Percentiles rank a stretch among this genome's conserved stretches.
Evolutionary conservation across 75 land plant genomes (phyloP).

Genomic region (Pinus taeda): DNA sequence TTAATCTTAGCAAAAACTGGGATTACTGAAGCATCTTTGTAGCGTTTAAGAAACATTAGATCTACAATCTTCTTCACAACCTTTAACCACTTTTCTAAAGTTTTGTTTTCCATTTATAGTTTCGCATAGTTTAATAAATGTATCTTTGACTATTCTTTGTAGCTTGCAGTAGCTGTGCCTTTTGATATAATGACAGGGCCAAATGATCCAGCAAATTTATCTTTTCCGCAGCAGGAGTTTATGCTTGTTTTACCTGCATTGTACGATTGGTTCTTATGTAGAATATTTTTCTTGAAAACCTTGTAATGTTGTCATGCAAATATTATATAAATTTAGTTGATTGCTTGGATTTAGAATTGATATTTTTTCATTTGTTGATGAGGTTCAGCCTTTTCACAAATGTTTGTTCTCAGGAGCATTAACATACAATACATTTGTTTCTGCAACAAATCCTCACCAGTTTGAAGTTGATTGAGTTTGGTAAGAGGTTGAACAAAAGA

Average conservation of each 20-base stretch:
- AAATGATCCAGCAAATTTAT: conserved; percentile 90
- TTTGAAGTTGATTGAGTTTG: conserved; percentile 86
- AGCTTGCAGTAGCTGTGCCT: conserved; percentile 91
- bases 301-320: conserved; percentile 3
- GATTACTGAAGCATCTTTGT: too few relatives aligned
- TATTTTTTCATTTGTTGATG: neutral
- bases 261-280: conserved; percentile 7
- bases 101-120: neutral
- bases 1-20: too few relatives aligned
- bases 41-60: too few relatives aligned
- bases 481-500: conserved; percentile 36
- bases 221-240: conserved; percentile 93
- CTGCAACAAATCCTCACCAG: conserved; percentile 92
- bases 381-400: conserved; percentile 67
- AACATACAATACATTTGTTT: conserved; percentile 67
- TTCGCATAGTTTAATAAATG: neutral
- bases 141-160: conserved; percentile 4
- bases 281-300: neutral
- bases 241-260: neutral
- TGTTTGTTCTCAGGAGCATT: conserved; percentile 93
- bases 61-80: too few relatives aligned
- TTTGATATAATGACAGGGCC: conserved; percentile 96
- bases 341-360: neutral
- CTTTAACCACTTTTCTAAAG: too few relatives aligned
- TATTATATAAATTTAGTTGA: neutral